Percentiles rank a stretch among this genome's conserved stretches.
phyloP scores from a whole-genome alignment of 352 stramenopile genomes.

The Globisporangium apiculatum region DNA sequence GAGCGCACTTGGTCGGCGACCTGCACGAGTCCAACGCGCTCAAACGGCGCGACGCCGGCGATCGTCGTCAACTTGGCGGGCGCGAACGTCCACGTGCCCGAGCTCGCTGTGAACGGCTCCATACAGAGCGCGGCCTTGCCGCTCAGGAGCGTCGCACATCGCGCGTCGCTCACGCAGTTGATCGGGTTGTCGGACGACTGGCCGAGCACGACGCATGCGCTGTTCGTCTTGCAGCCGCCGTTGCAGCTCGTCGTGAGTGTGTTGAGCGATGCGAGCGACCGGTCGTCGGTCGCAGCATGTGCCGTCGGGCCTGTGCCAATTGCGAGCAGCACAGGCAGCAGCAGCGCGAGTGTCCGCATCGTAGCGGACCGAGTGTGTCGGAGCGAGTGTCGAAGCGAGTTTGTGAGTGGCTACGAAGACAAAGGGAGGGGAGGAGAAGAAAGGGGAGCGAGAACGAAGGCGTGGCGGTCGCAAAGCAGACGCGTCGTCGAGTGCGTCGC shows the following conservation, averaged over 20 bases:
- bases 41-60: conserved; percentile 47
- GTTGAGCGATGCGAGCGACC: conserved; percentile 30
- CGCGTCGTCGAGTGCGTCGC: not conserved
- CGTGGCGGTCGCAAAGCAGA: conserved; percentile 1
- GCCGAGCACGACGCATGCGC: conserved; percentile 60
- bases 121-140: conserved; percentile 62
- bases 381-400: not conserved
- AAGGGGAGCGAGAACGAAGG: not conserved
- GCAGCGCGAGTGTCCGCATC: not conserved
- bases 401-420: not conserved
- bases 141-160: conserved; percentile 58
- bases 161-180: conserved; percentile 70
- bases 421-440: not conserved
- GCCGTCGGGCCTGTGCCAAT: conserved; percentile 8
- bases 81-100: conserved; percentile 43
- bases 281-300: conserved; percentile 1
- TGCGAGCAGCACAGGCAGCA: not conserved
- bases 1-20: conserved; percentile 36
- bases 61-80: conserved; percentile 42
- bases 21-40: conserved; percentile 66
- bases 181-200: conserved; percentile 49
- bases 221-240: conserved; percentile 48
- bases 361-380: not conserved
- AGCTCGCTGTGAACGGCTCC: conserved; percentile 34
- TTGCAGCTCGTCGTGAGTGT: conserved; percentile 75